phyloP scores from a whole-genome alignment of 2,329 filamentous ascomycete genomes.

The Periglandula ipomoeae region DNA sequence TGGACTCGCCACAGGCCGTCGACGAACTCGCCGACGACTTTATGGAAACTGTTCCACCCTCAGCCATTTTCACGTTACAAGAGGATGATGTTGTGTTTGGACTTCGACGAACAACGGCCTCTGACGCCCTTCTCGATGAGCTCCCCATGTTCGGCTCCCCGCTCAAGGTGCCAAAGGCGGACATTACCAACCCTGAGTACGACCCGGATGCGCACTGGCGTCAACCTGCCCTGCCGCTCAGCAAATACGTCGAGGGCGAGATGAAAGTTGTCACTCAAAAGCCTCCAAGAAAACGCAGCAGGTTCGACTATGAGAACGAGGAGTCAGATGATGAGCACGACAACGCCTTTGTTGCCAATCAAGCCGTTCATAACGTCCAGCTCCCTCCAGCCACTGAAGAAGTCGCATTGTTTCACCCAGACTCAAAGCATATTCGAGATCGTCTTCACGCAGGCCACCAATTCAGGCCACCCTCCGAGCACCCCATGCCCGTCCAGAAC shows the following conservation, averaged over 20 bases:
- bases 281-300: slow-evolving; percentile 65
- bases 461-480: slow-evolving; percentile 86
- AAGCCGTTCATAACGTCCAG: slow-evolving; percentile 34
- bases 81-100: slow-evolving; percentile 76
- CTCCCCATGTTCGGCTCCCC: slow-evolving; percentile 69
- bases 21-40: slow-evolving; percentile 31
- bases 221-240: slow-evolving; percentile 70
- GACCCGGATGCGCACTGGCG: slow-evolving; percentile 66
- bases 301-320: slow-evolving; percentile 74
- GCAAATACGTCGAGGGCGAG: slow-evolving; percentile 76
- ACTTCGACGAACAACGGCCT: slow-evolving; percentile 62
- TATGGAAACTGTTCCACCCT: slow-evolving; percentile 52
- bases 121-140: slow-evolving; percentile 70
- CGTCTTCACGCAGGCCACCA: slow-evolving; percentile 84
- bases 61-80: slow-evolving; percentile 74
- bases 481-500: slow-evolving; percentile 77
- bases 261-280: slow-evolving; percentile 59
- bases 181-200: slow-evolving; percentile 46
- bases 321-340: slow-evolving; percentile 53
- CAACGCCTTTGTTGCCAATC: slow-evolving; percentile 46
- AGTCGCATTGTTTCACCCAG: slow-evolving; percentile 80
- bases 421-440: slow-evolving; percentile 84
- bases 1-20: slow-evolving; percentile 42
- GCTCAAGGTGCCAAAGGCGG: slow-evolving; percentile 47
- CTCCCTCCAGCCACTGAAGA: slow-evolving; percentile 61